These are phyloP conservation scores for Solanum piurae DNA, from an alignment of 257 asterid species.

Conservation along the genomic window DNA sequence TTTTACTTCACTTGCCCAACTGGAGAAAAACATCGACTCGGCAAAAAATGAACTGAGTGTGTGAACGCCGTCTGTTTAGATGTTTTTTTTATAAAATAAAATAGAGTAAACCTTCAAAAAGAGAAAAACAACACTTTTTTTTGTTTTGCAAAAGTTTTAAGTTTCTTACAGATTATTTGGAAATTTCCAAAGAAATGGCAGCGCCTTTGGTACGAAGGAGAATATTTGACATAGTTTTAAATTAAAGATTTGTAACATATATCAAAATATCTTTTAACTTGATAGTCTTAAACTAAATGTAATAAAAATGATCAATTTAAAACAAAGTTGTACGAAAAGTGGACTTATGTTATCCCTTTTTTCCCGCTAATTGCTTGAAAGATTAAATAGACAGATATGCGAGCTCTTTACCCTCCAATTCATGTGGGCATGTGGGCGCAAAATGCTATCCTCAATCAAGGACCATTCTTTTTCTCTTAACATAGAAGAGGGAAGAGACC, in stretches of 20 bases:
- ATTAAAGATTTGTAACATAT: background rate
- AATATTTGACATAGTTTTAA: background rate
- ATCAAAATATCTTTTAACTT: rapidly evolving
- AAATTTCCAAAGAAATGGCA: background rate
- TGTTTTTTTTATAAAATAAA: background rate
- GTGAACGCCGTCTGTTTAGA: background rate
- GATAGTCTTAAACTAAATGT: too few relatives aligned
- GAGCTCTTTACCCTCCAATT: too few relatives aligned
- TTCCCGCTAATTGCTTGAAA: too few relatives aligned
- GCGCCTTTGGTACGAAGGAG: background rate
- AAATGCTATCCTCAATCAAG: too few relatives aligned
- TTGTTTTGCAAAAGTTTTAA: too few relatives aligned
- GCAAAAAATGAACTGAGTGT: background rate
- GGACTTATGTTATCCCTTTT: too few relatives aligned
- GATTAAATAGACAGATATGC: too few relatives aligned
- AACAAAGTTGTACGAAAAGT: too few relatives aligned
- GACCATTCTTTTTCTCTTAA: background rate
- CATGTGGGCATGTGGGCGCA: too few relatives aligned
- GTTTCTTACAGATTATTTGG: background rate
- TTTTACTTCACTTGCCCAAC: background rate
- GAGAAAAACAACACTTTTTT: background rate
- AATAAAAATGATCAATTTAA: too few relatives aligned
- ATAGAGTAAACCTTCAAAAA: background rate
- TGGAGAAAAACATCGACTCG: background rate
- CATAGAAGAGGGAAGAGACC: background rate